phyloP scores from a whole-genome alignment of 371 early-diverging fungal species.

The Chytridium lagenaria region DNA sequence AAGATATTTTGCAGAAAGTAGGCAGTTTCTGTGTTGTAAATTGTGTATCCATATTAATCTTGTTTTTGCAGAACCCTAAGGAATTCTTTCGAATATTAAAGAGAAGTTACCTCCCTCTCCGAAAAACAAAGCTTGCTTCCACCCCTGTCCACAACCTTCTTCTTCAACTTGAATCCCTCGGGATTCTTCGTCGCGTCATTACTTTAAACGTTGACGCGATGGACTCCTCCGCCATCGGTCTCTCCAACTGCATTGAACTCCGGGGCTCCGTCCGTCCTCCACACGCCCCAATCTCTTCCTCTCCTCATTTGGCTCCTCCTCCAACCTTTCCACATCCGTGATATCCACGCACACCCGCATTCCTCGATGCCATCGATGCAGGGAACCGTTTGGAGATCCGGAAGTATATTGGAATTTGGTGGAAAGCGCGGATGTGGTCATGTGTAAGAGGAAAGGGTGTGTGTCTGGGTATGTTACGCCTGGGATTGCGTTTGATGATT shows the following conservation, averaged over 20 bases:
- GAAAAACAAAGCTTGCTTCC: conserved; percentile 1
- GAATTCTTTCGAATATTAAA: background rate
- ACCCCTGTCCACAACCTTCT: background rate
- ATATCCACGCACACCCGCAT: background rate
- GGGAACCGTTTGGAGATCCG: background rate
- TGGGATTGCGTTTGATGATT: background rate
- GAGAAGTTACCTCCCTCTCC: conserved; percentile 10
- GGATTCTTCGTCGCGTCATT: background rate
- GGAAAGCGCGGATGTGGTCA: background rate
- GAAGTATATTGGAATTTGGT: background rate
- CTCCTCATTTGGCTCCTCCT: background rate
- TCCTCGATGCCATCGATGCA: background rate
- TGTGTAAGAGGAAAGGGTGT: conserved; percentile 2
- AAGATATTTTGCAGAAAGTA: background rate
- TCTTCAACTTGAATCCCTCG: background rate
- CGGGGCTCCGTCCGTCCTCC: background rate
- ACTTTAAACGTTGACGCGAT: conserved; percentile 6
- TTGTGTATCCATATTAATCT: background rate
- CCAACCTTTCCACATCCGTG: background rate
- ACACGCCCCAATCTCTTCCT: background rate
- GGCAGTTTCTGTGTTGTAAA: background rate
- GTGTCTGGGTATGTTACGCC: background rate
- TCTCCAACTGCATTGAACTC: background rate
- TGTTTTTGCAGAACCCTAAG: background rate
- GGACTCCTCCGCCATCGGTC: background rate